phyloP scores from a whole-genome alignment of 495 filamentous ascomycete species.

The Daldinia loculata region DNA sequence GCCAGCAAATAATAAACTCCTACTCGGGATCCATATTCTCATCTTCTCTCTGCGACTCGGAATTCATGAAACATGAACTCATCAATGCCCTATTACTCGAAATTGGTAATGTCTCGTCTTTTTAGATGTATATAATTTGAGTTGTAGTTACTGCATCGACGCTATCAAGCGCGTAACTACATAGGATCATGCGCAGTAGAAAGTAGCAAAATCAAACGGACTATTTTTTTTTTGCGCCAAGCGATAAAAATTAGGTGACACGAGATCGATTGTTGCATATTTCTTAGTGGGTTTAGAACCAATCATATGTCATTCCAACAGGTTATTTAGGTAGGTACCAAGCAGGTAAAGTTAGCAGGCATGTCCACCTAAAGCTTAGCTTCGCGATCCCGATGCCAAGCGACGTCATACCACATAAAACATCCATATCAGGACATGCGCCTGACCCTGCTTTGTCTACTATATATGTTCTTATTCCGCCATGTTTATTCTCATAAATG shows the following conservation, averaged over 20 bases:
- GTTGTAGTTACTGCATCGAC: not conserved
- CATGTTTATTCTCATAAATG: not conserved
- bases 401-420: slow-evolving; percentile 43
- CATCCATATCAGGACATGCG: slow-evolving; percentile 6
- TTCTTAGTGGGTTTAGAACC: slow-evolving; percentile 1
- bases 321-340: no score
- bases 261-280: slow-evolving; percentile 14
- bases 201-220: not conserved
- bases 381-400: slow-evolving; percentile 38
- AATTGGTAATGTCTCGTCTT: not conserved
- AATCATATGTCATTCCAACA: slow-evolving; percentile 21
- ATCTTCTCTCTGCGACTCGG: slow-evolving; percentile 42
- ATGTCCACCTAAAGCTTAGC: slow-evolving; percentile 11
- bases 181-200: not conserved
- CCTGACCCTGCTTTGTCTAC: slow-evolving; percentile 33
- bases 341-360: not conserved
- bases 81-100: not conserved
- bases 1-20: slow-evolving; percentile 68
- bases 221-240: slow-evolving; percentile 42
- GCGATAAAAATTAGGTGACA: slow-evolving; percentile 13
- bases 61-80: not conserved
- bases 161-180: not conserved
- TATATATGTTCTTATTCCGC: slow-evolving; percentile 3
- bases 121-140: not conserved
- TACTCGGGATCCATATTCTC: slow-evolving; percentile 70